phyloP scores from a whole-genome alignment of 78 protist genomes.

The Dictyostelium purpureum region DNA sequence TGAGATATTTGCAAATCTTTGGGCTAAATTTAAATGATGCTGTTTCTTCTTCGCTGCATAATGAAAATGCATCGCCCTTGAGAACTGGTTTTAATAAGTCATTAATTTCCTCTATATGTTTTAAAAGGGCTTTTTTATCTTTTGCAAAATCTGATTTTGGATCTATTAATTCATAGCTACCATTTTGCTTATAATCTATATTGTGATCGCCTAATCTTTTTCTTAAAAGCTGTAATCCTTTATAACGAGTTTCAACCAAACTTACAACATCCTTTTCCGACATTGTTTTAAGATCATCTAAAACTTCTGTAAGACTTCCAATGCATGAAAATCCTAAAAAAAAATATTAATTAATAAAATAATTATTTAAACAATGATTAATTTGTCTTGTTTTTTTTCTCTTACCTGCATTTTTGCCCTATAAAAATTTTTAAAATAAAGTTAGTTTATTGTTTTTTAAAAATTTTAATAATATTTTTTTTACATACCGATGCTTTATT shows the following conservation, averaged over 20 bases:
- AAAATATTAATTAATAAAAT: no score
- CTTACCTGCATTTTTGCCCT: no score
- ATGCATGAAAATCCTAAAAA: slow-evolving; percentile 22
- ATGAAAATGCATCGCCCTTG: neutral
- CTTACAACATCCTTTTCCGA: neutral
- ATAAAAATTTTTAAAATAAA: no score
- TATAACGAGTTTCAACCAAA: neutral
- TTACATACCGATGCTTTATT: no score
- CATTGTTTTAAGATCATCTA: slow-evolving; percentile 20
- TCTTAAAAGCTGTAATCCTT: neutral
- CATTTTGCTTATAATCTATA: slow-evolving; percentile 33
- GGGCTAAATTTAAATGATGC: neutral
- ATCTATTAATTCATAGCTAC: slow-evolving; percentile 26
- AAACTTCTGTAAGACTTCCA: slow-evolving; percentile 7
- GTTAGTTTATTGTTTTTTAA: no score
- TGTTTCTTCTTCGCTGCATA: neutral
- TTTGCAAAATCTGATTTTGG: neutral
- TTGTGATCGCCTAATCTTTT: slow-evolving; percentile 21
- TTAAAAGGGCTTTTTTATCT: no score
- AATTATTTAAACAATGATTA: no score
- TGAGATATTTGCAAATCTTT: neutral
- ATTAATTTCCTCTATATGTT: neutral
- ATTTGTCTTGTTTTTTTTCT: no score
- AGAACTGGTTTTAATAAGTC: neutral
- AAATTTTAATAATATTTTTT: no score